phyloP scores from a whole-genome alignment of 768 basidiomycete genomes.

The Termitomyces sp. region DNA sequence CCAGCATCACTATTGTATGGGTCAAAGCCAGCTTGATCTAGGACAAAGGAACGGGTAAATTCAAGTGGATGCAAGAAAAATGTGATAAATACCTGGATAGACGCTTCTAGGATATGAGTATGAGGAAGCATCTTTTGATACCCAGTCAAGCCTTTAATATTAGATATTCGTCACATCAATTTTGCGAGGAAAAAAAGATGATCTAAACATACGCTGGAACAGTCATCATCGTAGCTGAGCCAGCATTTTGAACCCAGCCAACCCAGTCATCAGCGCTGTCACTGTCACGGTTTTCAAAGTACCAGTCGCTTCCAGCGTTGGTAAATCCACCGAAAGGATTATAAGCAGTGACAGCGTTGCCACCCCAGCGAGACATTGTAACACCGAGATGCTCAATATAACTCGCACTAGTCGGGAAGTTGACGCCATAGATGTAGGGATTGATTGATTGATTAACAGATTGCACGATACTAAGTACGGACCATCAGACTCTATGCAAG shows the following conservation, averaged over 20 bases:
- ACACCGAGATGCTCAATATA: constrained; percentile 45
- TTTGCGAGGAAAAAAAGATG: background rate
- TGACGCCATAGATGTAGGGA: constrained; percentile 47
- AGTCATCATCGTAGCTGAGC: constrained; percentile 36
- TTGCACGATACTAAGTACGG: constrained; percentile 27
- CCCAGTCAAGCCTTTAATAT: constrained; percentile 44
- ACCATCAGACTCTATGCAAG: background rate
- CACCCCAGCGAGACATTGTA: constrained; percentile 48
- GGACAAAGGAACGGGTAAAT: background rate
- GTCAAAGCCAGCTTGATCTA: constrained; percentile 39
- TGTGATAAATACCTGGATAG: constrained; percentile 34
- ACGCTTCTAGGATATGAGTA: constrained; percentile 42
- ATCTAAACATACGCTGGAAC: constrained; percentile 39
- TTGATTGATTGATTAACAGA: constrained; percentile 33
- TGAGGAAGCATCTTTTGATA: constrained; percentile 45
- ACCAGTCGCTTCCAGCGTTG: constrained; percentile 52
- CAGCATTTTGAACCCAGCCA: constrained; percentile 40
- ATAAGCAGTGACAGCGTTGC: constrained; percentile 50
- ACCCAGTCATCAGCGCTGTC: constrained; percentile 44
- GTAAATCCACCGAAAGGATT: constrained; percentile 46
- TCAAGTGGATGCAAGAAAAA: background rate
- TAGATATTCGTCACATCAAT: background rate
- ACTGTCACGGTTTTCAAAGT: constrained; percentile 45
- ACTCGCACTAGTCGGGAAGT: constrained; percentile 41
- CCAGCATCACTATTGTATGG: constrained; percentile 46